Conservation (phyloP, 1,139 yeast genomes). For the Saccharomyces hybrid region DNA sequence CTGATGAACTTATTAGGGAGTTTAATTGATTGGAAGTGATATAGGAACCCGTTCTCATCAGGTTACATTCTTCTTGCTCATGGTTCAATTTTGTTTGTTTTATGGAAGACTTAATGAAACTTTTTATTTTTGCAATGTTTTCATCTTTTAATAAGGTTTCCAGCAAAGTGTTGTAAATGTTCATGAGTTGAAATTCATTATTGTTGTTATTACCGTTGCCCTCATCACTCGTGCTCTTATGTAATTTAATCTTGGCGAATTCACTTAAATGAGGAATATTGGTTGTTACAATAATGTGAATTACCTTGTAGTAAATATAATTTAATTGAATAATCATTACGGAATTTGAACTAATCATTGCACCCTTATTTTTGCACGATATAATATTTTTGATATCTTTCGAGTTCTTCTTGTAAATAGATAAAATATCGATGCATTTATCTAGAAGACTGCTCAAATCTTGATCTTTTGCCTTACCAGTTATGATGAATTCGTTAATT, state of each 20-base stretch:
- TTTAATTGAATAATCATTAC: conserved; percentile 1
- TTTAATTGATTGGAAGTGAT: conserved; percentile 14
- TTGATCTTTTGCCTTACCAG: conserved; percentile 12
- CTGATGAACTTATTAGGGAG: neutral
- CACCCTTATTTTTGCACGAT: neutral
- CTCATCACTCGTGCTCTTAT: conserved; percentile 7
- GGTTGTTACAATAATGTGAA: conserved; percentile 23
- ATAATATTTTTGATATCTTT: conserved; percentile 15
- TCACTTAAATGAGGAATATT: conserved; percentile 22
- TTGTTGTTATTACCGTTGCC: conserved; percentile 14
- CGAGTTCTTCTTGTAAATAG: conserved; percentile 27
- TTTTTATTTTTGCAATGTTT: conserved; percentile 21
- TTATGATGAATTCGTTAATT: conserved; percentile 15
- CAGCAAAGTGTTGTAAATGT: conserved; percentile 27
- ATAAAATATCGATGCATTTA: conserved; percentile 27
- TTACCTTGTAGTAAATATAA: conserved; percentile 30
- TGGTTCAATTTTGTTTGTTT: neutral
- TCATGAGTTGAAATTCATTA: conserved; percentile 18
- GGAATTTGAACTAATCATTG: conserved; percentile 2
- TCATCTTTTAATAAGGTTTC: conserved; percentile 24
- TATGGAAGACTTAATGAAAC: neutral
- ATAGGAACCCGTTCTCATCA: conserved; percentile 13
- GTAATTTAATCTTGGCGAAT: conserved; percentile 13
- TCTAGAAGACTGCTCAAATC: conserved; percentile 23
- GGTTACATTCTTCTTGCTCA: neutral